Base-by-base conservation (phyloP, 2,329 filamentous ascomycete species). In the Parastagonospora nodorum region DNA sequence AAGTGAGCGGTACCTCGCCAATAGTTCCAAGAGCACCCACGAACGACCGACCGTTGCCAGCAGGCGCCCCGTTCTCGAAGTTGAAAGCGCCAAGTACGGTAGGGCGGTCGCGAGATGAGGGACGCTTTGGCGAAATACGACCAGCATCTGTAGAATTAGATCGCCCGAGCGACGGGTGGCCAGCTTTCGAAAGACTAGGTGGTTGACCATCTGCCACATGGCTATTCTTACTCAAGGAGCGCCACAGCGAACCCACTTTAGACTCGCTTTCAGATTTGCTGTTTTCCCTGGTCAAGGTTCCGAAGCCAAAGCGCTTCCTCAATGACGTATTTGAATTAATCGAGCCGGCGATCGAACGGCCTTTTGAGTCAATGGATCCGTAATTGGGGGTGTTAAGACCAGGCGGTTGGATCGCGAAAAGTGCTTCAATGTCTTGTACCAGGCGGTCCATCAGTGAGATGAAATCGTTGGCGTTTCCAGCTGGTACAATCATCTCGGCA, bases 401-500 rank as follows among this genome's bases (percentile, higher is more conserved):
- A 60, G 77, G 73, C 48, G 80, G 74, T 37, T 68, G 66, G 8
- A 89, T 86, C 45, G 92, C 89, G 63, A 96, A 96, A n/a, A 97
- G 86, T 28, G 86, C 84, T 48, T 96, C 90, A 55, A 89, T 91
- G 67, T 96, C 92, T 57, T 96, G 90, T 0, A 97, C 91, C 16
- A 97, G 82, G 15, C 90, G 86, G 74, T 97, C 92, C 39, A 97
- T 80, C 11, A 97, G 78, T 48, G 93, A 94, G 61, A 97, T 92
- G 69, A 93, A 94, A 56, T 92, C 84, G 51, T 90, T 86, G 1
- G 92, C 86, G 53, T 87, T 85, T 6, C 87, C 88, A 50, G 92
- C 88, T 4, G 86, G 83, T 2, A 94, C 88, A 6, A 97, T 78
- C 43, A 97, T 80, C 69, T 97, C 92, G 0, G 92, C 88, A 77